Evolutionary conservation across 805 yeast species (phyloP).

Genomic region (Schwanniomyces yamadae): DNA sequence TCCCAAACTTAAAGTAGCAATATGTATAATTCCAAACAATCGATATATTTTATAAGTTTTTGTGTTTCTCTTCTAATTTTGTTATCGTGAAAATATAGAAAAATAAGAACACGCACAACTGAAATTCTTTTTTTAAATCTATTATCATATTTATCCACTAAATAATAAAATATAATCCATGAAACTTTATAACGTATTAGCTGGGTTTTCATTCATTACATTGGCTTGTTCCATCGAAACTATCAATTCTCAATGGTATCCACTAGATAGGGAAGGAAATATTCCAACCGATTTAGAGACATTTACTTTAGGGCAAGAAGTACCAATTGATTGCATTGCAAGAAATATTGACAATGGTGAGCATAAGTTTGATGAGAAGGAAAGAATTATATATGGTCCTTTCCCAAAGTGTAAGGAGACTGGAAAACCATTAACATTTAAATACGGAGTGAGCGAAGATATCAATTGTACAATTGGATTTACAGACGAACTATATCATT

Average conservation of each 20-base stretch:
- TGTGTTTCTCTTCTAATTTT: too few relatives aligned
- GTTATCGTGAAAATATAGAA: too few relatives aligned
- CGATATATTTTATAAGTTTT: too few relatives aligned
- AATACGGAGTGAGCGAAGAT: conserved; percentile 51
- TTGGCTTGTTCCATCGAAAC: neutral
- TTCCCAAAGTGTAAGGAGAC: conserved; percentile 70
- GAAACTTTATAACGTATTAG: neutral
- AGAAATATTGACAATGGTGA: conserved; percentile 76
- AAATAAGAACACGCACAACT: conserved; percentile 2
- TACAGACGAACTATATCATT: conserved; percentile 64
- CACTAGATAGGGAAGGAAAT: conserved; percentile 36
- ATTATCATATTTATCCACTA: too few relatives aligned
- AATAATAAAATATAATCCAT: neutral
- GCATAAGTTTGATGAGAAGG: conserved; percentile 65
- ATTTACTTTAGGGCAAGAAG: conserved; percentile 37
- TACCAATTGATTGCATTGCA: conserved; percentile 58
- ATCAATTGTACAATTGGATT: conserved; percentile 60
- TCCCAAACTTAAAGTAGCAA: conserved; percentile 29
- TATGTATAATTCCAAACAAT: too few relatives aligned
- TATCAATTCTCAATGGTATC: conserved; percentile 17
- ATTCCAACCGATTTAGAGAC: conserved; percentile 36
- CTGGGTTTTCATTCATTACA: neutral
- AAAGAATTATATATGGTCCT: conserved; percentile 53
- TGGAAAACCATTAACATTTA: conserved; percentile 54
- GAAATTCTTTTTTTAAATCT: neutral